Percentiles rank a stretch among this genome's conserved stretches.
phyloP scores from a whole-genome alignment of 2,329 filamentous ascomycete species.

The Talaromyces sp. region DNA sequence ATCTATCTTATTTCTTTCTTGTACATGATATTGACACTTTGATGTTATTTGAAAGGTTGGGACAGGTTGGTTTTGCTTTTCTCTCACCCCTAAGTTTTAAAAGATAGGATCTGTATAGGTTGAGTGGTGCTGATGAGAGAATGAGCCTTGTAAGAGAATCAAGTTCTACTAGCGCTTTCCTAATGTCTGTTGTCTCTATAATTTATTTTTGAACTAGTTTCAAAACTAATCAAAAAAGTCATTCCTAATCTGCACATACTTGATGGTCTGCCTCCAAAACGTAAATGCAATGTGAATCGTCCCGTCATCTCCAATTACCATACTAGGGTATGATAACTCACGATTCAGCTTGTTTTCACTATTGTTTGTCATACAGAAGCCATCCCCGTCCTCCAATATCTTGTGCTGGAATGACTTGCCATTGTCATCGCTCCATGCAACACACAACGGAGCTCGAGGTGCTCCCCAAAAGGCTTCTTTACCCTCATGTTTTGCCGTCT shows the following conservation, averaged over 20 bases:
- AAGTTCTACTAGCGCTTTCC: too few relatives aligned
- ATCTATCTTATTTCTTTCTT: too few relatives aligned
- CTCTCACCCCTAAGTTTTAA: too few relatives aligned
- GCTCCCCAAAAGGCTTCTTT: conserved; percentile 47
- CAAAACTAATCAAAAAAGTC: conserved; percentile 14
- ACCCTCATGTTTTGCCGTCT: conserved; percentile 31
- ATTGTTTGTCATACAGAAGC: conserved; percentile 48
- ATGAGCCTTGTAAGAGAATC: neutral
- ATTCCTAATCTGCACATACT: conserved; percentile 34
- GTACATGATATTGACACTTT: too few relatives aligned
- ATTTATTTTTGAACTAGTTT: neutral
- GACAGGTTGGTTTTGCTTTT: too few relatives aligned
- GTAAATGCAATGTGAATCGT: conserved; percentile 43
- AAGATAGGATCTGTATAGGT: neutral
- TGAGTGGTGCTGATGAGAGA: neutral
- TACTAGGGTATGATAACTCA: conserved; percentile 47
- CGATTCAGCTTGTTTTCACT: conserved; percentile 42
- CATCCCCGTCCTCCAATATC: conserved; percentile 45
- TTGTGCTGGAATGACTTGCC: conserved; percentile 39
- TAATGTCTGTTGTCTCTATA: too few relatives aligned
- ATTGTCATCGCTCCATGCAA: conserved; percentile 33
- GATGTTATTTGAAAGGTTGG: too few relatives aligned
- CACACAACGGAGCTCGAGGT: conserved; percentile 28
- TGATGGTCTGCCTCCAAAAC: conserved; percentile 44
- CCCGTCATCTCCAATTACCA: conserved; percentile 29